Evolutionary conservation across 2,329 filamentous ascomycete species (phyloP), one percentile per base, ranked within the genome.

Genomic region (Cercospora sojina): DNA sequence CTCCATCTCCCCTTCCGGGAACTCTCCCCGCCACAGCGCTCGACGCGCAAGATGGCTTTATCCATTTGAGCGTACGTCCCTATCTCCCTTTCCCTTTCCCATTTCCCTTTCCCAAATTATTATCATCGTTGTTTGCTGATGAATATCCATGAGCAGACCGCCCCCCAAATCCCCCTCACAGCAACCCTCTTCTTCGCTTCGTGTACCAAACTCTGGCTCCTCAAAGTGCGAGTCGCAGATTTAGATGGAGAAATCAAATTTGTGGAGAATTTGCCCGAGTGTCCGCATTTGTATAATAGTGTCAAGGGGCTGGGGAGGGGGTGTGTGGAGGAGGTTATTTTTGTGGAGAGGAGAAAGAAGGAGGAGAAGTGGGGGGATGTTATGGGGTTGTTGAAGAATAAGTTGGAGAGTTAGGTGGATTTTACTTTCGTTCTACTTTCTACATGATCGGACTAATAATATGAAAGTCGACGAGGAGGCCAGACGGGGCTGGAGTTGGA

Each of bases 21-120:
- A 72, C 69, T 4, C 67, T 75, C 5, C 71, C 72, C 1, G 13
- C 67, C 20, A 73, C 72, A 0, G 55, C 66, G 6, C 64, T 76
- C 10, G 74, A 76, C 63, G 58, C 64, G 1, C 60, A 71, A 25
- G 74, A 75, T 49, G 70, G 70, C 60, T 76, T 75, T 64, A 73
- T 69, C 7, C 65, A 67, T 29, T 16, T 67, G 1, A 64, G 60
- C 25, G 65, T 67, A 55, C 43, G 65, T 47, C 4, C 32, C 9
- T 41, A 13, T 5, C 20, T 18, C 5, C 31, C 12, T 18, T 12
- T 25, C 49, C 53, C 23, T 7, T 12, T 41, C 43, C 57, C 60
- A 58, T 27, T 47, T 27, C 13, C 16, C 20, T n/a, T 23, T 51
- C 8, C 27, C 58, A n/a, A n/a, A n/a, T n/a, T n/a, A n/a, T n/a